A percentile compares a stretch with the other conserved stretches of the same genome.
Evolutionary conservation across 1,139 yeast genomes (phyloP).

Genomic region (Geotrichum phurueaensis): DNA sequence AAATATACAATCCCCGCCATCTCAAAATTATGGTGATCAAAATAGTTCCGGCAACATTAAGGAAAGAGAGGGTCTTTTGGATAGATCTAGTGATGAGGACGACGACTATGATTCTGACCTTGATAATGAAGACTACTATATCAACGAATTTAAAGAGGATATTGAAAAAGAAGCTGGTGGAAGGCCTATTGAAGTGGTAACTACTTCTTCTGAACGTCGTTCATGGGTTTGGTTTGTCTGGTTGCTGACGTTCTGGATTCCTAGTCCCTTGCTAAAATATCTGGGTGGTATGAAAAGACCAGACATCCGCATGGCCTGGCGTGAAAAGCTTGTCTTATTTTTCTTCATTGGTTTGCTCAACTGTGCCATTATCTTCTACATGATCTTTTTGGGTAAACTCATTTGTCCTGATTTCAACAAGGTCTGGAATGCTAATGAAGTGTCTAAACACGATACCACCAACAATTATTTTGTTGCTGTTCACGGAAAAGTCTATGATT

Average conservation of each 20-base stretch:
- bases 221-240: slow-evolving; percentile 38
- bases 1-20: neutral
- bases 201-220: slow-evolving; percentile 32
- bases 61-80: slow-evolving; percentile 14
- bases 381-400: slow-evolving; percentile 37
- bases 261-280: slow-evolving; percentile 32
- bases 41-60: slow-evolving; percentile 5
- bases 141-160: slow-evolving; percentile 26
- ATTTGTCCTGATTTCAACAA: slow-evolving; percentile 40
- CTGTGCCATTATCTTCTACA: slow-evolving; percentile 37
- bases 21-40: slow-evolving; percentile 13
- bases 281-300: slow-evolving; percentile 34
- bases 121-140: slow-evolving; percentile 25
- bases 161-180: slow-evolving; percentile 22
- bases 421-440: slow-evolving; percentile 38
- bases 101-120: slow-evolving; percentile 23
- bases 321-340: slow-evolving; percentile 38
- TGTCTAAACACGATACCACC: slow-evolving; percentile 35
- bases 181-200: slow-evolving; percentile 26
- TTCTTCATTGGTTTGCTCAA: slow-evolving; percentile 39
- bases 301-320: slow-evolving; percentile 41
- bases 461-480: slow-evolving; percentile 37
- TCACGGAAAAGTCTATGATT: slow-evolving; percentile 39
- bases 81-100: slow-evolving; percentile 17
- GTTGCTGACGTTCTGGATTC: slow-evolving; percentile 38